phyloP scores from a whole-genome alignment of 1,284 basidiomycete genomes.

The Sanghuangporus baumii region DNA sequence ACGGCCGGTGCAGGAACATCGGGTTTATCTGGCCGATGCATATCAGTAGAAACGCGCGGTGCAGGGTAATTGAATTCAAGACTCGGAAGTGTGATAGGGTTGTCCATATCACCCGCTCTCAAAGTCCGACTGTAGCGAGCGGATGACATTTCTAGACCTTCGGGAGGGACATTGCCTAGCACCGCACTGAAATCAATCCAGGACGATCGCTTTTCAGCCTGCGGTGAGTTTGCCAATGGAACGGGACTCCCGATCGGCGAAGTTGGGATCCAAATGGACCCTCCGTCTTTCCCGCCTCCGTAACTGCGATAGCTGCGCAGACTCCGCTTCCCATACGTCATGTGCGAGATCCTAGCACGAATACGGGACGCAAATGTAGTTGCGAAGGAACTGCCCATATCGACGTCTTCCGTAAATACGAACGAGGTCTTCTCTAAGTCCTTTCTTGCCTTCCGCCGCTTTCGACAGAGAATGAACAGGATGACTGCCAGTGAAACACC shows the following conservation, averaged over 20 bases:
- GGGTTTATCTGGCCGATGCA: neutral
- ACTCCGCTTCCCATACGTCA: conserved; percentile 11
- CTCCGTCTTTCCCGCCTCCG: conserved; percentile 8
- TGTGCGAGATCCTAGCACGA: conserved; percentile 6
- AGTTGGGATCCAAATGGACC: conserved; percentile 10
- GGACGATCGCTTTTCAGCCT: neutral
- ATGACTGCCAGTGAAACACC: neutral
- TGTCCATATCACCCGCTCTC: neutral
- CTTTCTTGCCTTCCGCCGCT: neutral
- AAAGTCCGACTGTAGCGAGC: neutral
- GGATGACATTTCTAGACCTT: neutral
- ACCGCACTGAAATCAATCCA: conserved; percentile 1
- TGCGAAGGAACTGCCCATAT: conserved; percentile 16
- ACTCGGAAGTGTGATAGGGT: neutral
- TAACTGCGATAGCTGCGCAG: conserved; percentile 12
- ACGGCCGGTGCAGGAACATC: conserved; percentile 2
- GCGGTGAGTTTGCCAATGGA: neutral
- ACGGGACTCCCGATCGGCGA: conserved; percentile 10
- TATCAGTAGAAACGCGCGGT: neutral
- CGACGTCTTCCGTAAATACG: conserved; percentile 16
- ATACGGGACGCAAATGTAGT: neutral
- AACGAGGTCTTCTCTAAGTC: conserved; percentile 10
- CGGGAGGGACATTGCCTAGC: no score
- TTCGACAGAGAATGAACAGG: conserved; percentile 7
- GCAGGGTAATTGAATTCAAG: neutral